Evolutionary conservation across 306 rosid species (phyloP).

Genomic region (Oxytropis ochrocephala): DNA sequence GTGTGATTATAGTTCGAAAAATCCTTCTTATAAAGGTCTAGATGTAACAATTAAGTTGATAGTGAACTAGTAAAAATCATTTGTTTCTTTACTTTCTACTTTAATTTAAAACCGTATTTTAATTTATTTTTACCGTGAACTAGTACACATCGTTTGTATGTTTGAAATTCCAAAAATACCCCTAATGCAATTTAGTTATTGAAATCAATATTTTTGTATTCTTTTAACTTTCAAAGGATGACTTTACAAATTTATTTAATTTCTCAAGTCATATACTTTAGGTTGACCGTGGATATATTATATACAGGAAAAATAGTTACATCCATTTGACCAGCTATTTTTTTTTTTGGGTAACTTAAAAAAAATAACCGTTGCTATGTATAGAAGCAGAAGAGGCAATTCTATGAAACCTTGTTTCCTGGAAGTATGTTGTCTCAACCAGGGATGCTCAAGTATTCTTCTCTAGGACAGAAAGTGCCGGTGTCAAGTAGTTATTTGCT

Average conservation of each 20-base stretch:
- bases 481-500: slow-evolving; percentile 94
- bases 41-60: too few relatives aligned
- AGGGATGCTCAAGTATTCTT: slow-evolving; percentile 69
- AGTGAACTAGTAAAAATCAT: too few relatives aligned
- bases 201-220: background rate
- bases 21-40: too few relatives aligned
- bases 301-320: slow-evolving; percentile 12
- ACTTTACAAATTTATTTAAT: background rate
- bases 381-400: background rate
- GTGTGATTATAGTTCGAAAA: too few relatives aligned
- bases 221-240: background rate
- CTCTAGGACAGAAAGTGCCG: slow-evolving; percentile 86
- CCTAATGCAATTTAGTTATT: background rate
- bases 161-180: too few relatives aligned
- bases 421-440: background rate
- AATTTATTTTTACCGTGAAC: too few relatives aligned
- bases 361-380: too few relatives aligned
- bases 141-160: too few relatives aligned
- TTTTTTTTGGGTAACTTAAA: background rate
- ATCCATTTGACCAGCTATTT: background rate
- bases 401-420: background rate
- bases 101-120: too few relatives aligned
- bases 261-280: background rate
- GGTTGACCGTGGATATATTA: slow-evolving; percentile 16
- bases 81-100: too few relatives aligned